These are phyloP conservation scores for Pichia deserticola DNA, from an alignment of 805 yeast genomes.

Conservation along the genomic window DNA sequence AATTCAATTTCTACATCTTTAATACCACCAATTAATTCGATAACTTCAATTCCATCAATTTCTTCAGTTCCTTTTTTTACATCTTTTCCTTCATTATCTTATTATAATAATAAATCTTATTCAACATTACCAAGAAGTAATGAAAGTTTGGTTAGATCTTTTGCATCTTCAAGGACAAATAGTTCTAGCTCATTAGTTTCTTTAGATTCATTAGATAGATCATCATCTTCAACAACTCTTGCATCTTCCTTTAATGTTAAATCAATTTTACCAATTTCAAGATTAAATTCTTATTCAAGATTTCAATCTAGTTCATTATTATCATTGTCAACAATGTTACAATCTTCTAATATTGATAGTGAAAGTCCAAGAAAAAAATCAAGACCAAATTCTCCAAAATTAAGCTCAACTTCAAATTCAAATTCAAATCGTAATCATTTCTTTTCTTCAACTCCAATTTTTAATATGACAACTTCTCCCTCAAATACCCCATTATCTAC, in stretches of 20 bases:
- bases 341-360: conserved; percentile 12
- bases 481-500: conserved; percentile 27
- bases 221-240: conserved; percentile 23
- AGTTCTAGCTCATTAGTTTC: conserved; percentile 28
- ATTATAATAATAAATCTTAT: not conserved
- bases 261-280: conserved; percentile 5
- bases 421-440: too few species aligned
- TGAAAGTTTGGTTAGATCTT: conserved; percentile 23
- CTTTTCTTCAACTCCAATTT: conserved; percentile 30
- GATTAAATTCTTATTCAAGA: conserved; percentile 19
- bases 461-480: conserved; percentile 28
- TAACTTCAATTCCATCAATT: not conserved
- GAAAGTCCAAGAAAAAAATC: conserved; percentile 30
- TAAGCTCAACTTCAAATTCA: too few species aligned
- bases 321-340: conserved; percentile 19
- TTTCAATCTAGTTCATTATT: conserved; percentile 7
- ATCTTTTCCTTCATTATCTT: not conserved
- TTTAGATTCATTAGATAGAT: conserved; percentile 19
- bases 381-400: conserved; percentile 25
- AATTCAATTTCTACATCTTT: conserved; percentile 1
- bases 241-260: conserved; percentile 14
- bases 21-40: not conserved
- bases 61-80: not conserved
- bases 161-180: conserved; percentile 25
- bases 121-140: not conserved